Base-by-base conservation (phyloP, 2,329 filamentous ascomycete species). In the Colletotrichum sp. region DNA sequence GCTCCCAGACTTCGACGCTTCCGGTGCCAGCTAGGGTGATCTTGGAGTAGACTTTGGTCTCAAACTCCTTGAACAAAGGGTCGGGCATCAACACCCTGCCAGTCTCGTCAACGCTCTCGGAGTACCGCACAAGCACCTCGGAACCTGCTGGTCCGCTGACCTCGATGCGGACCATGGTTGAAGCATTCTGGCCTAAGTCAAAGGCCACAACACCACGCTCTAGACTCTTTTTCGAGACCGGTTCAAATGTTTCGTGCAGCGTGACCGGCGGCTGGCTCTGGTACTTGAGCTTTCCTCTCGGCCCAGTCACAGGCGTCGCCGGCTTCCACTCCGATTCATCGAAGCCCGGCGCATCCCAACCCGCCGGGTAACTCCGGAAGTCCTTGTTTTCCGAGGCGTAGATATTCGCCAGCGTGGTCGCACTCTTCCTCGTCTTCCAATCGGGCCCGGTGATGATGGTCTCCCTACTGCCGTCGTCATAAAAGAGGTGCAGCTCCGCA, bases 381-480 rank as follows among this genome's bases (percentile, higher is more conserved):
- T 86, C 85, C 64, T 85, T 83, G 39, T 82, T 82, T 75, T 86
- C 85, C 1, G 85, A 86, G 6, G 84, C 83, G 71, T 85, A 85
- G 24, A 85, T 86, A 36, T 86, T 86, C 8, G 84, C 85, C 12
- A 86, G 79, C 3, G 83, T 81, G 6, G 84, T 86, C 9, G 84
- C 84, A 59, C 84, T 85, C 74, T 83, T 85, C 15, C 82, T 80
- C 15, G 84, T 76, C 36, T 81, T 83, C 84, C 84, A 86, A n/a
- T 80, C 81, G 3, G 83, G 83, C 22, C 84, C 84, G 1, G 84
- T 84, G 34, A 82, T 83, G 55, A 85, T 80, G 10, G 78, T 80
- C 63, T 86, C 82, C 26, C 82, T 82, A 5, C 76, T 81, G 4
- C 84, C 84, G 67, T 85, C 84, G 8, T 82, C 81, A 62, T 84